Base-by-base conservation (phyloP, 352 stramenopile species). In the Phytopythium ostracodes region DNA sequence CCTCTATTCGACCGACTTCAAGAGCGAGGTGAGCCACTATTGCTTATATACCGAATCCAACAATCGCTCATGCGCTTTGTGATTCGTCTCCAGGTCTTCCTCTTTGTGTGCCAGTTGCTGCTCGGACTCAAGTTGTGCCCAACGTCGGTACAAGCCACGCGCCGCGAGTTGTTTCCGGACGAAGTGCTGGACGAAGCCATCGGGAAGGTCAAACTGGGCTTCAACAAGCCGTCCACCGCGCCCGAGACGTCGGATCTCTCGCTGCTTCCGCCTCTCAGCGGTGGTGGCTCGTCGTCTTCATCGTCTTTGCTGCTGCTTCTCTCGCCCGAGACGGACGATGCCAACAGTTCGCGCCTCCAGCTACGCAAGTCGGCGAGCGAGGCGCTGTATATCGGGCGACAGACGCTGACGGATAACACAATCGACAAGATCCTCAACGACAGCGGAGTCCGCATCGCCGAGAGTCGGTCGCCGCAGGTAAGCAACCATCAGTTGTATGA, bases 1-100 rank as follows among this genome's bases (percentile, higher is more conserved):
- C 47, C 63, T 97, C n/a, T 97, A 96, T 70, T 76, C 77, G 14
- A 63, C 71, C 36, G 76, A 83, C 20, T 94, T 97, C 64, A 96
- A 96, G 74, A 87, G 81, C 60, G 68, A 87, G 15, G 69, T 67
- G 20, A 60, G 14, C 55, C 6, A n/a, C 6, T 22, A 12, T n/a
- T 25, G 27, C 9, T n/a, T n/a, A n/a, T n/a, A n/a, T n/a, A n/a
- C n/a, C 40, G 12, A 27, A 7, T 33, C 27, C 27, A 20, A 31
- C 17, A 15, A 17, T 38, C 24, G 10, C 18, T 31, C 24, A 9
- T 29, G 0, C 24, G 27, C 40, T 52, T n/a, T 46, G 11, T 29
- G 15, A 27, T 31, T 18, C 56, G 3, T 4, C 24, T 44, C 5
- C 59, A 73, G 67, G 59, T 91, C 4, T 92, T 88, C 59, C 64